These are phyloP conservation scores for Rhodotorula taiwanensis DNA, from an alignment of 768 basidiomycete species.

Conservation along the genomic window DNA sequence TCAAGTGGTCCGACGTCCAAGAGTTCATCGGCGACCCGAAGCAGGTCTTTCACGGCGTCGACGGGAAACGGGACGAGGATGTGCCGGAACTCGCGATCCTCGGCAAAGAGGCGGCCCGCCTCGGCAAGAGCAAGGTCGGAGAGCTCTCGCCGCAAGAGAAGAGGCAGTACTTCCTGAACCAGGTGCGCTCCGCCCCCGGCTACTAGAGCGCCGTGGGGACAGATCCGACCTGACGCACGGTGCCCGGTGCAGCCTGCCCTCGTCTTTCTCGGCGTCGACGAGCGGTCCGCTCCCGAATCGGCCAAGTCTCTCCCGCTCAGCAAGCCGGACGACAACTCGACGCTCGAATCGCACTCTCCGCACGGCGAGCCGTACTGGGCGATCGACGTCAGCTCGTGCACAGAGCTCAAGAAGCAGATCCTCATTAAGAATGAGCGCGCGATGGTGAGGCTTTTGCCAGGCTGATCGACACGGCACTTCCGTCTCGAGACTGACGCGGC, in stretches of 20 bases:
- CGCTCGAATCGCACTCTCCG: constrained; percentile 52
- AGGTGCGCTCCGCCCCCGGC: background rate
- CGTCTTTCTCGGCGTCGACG: constrained; percentile 75
- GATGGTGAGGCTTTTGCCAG: background rate
- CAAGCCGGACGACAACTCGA: constrained; percentile 48
- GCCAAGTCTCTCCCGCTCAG: constrained; percentile 50
- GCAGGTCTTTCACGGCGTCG: constrained; percentile 59
- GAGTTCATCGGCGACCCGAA: constrained; percentile 60
- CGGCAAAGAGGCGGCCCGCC: constrained; percentile 22
- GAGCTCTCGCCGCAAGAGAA: constrained; percentile 9
- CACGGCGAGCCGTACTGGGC: constrained; percentile 81
- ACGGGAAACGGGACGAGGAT: constrained; percentile 66
- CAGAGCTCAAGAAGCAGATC: constrained; percentile 24
- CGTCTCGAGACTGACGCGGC: too few species aligned
- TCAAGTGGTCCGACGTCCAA: constrained; percentile 44
- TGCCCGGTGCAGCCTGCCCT: constrained; percentile 44
- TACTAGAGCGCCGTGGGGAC: background rate
- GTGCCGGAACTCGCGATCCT: constrained; percentile 42
- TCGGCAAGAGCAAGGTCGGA: constrained; percentile 11
- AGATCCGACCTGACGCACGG: background rate
- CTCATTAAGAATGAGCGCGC: constrained; percentile 44
- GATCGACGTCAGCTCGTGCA: constrained; percentile 58
- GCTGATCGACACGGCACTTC: background rate
- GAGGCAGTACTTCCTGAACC: constrained; percentile 20
- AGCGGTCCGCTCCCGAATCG: constrained; percentile 48